phyloP scores from a whole-genome alignment of 2,329 filamentous ascomycete species.

The Fusarium sp. region DNA sequence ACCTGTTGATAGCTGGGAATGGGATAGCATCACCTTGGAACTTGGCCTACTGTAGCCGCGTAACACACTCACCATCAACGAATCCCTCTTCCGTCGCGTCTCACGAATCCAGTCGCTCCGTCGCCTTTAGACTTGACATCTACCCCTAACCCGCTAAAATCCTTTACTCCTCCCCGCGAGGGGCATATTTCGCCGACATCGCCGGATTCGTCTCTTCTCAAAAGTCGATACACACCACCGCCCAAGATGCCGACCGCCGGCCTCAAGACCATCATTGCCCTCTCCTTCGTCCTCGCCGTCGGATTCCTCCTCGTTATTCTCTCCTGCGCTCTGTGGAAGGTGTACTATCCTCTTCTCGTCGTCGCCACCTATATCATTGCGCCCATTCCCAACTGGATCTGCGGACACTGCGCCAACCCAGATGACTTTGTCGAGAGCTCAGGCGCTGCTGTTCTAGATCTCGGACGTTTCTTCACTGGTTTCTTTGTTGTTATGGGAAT shows the following conservation, averaged over 20 bases:
- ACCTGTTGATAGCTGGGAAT: constrained; percentile 39
- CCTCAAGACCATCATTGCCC: constrained; percentile 98
- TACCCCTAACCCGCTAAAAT: background rate
- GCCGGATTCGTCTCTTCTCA: constrained; percentile 11
- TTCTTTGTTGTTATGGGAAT: constrained; percentile 98
- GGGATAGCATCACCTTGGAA: constrained; percentile 46
- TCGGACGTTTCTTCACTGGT: constrained; percentile 93
- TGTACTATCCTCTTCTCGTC: constrained; percentile 94
- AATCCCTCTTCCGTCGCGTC: constrained; percentile 6
- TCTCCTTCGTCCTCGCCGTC: constrained; percentile 98
- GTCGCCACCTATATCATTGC: constrained; percentile 96
- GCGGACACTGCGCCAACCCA: constrained; percentile 85
- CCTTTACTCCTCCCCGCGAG: constrained; percentile 14
- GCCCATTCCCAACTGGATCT: constrained; percentile 97
- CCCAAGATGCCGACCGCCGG: constrained; percentile 80
- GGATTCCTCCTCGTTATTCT: constrained; percentile 99
- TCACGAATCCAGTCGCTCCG: background rate
- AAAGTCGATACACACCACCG: constrained; percentile 11
- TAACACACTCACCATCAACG: constrained; percentile 35
- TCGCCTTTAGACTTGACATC: background rate
- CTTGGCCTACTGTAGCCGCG: constrained; percentile 40
- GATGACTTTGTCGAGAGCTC: constrained; percentile 95
- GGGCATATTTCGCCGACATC: constrained; percentile 21
- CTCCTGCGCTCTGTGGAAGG: constrained; percentile 93
- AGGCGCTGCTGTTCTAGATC: constrained; percentile 87